Evolutionary conservation across 2,329 filamentous ascomycete species (phyloP).

Genomic region (Pleurostoma richardsiae): DNA sequence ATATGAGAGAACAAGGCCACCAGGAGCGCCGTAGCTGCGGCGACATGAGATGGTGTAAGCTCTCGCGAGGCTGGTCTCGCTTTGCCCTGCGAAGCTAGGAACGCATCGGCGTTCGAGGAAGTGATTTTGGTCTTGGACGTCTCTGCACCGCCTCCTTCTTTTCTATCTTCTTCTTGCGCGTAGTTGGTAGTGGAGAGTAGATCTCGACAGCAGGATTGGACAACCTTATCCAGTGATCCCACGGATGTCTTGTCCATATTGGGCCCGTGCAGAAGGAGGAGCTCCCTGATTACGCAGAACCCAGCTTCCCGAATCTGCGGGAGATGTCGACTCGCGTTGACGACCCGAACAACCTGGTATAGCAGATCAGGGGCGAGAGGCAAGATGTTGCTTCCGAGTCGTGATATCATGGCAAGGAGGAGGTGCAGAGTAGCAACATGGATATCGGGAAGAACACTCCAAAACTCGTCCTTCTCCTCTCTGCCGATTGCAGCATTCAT

Average conservation of each 20-base stretch:
- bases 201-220: constrained; percentile 70
- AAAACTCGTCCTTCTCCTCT: constrained; percentile 78
- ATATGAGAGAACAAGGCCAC: constrained; percentile 56
- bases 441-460: constrained; percentile 66
- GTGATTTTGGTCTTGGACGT: constrained; percentile 15
- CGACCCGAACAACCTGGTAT: constrained; percentile 68
- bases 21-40: constrained; percentile 58
- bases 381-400: constrained; percentile 52
- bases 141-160: constrained; percentile 2
- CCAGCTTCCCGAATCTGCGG: constrained; percentile 51
- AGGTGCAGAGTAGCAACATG: constrained; percentile 68
- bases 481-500: constrained; percentile 68
- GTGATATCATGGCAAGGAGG: constrained; percentile 48
- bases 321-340: constrained; percentile 50
- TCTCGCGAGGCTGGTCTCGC: constrained; percentile 8
- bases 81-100: constrained; percentile 45
- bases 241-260: constrained; percentile 63
- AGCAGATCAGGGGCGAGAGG: constrained; percentile 60
- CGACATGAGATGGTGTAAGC: constrained; percentile 40
- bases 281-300: constrained; percentile 53
- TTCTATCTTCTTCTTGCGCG: constrained; percentile 20
- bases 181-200: constrained; percentile 52
- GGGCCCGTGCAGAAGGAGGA: constrained; percentile 60
- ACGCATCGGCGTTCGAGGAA: constrained; percentile 66
- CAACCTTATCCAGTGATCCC: constrained; percentile 54